Evolutionary conservation across 345 rosid species (phyloP), one percentile per base, ranked within the genome.

Genomic region (Jatropha curcas): DNA sequence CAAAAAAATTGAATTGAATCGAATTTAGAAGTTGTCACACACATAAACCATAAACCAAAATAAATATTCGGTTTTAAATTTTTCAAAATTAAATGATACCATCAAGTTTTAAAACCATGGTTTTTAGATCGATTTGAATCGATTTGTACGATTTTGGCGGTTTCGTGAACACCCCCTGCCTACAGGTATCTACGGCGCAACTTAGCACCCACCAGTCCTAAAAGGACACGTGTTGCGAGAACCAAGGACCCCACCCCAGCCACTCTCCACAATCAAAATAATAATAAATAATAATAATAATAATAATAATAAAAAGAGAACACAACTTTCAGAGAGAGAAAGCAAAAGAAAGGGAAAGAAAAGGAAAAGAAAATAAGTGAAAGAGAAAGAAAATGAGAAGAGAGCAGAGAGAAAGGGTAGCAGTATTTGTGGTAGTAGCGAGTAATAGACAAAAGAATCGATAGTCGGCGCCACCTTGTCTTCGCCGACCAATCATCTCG

Each of bases 401-500:
- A 65, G 57, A n/a, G n/a, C n/a, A n/a, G n/a, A n/a, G n/a, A n/a
- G n/a, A n/a, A n/a, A n/a, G n/a, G n/a, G n/a, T n/a, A n/a, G n/a
- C n/a, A n/a, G n/a, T n/a, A n/a, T n/a, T n/a, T n/a, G 65, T 5
- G 4, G 39, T 24, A 13, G 10, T 2, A 12, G 20, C 25, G 6
- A n/a, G 30, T 17, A 84, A 55, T 8, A 68, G 80, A 82, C 80
- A 81, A 83, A 77, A 68, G 77, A 82, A 85, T 82, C 77, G 31
- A 80, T 72, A 80, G 88, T 87, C 85, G 88, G 88, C 88, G 90
- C 85, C 73, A 64, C 57, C 5, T 46, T 79, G 81, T 81, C 86
- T 58, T 35, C 81, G 83, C 88, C 88, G 85, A 85, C 90, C 90
- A 82, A 60, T 72, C 76, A 72, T 80, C 52, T 27, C 79, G 69